Evolutionary conservation across 768 basidiomycete genomes (phyloP).

Genomic region (Phylloporus sp.): DNA sequence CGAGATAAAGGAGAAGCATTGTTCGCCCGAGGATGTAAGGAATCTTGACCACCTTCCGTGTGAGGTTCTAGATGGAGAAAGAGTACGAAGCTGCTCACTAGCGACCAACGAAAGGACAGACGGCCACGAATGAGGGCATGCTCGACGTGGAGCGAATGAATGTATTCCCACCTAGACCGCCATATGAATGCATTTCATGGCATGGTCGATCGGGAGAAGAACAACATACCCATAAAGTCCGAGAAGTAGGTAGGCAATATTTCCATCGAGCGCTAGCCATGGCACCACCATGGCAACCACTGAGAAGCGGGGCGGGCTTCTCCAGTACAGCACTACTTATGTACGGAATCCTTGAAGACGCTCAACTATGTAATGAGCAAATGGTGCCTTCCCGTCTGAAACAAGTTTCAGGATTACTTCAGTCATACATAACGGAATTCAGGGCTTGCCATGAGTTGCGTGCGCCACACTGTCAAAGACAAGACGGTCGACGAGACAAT

Average conservation of each 20-base stretch:
- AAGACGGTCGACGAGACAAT: too few species aligned
- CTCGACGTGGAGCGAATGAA: constrained; percentile 17
- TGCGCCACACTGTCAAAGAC: too few species aligned
- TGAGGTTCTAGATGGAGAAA: neutral
- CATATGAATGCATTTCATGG: too few species aligned
- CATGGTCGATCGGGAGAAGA: too few species aligned
- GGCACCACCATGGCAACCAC: neutral
- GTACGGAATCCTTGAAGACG: too few species aligned
- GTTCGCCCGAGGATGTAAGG: neutral
- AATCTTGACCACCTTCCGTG: neutral
- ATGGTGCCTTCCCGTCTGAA: too few species aligned
- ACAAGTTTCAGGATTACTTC: too few species aligned
- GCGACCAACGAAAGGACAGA: neutral
- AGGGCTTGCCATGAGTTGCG: too few species aligned
- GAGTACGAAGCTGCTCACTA: neutral
- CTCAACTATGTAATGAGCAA: too few species aligned
- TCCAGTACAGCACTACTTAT: too few species aligned
- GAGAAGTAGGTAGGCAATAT: constrained; percentile 10
- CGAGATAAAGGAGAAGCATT: neutral
- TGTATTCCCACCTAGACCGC: constrained; percentile 21
- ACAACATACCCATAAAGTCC: constrained; percentile 22
- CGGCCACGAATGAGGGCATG: neutral
- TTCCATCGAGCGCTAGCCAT: neutral
- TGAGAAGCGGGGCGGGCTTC: too few species aligned
- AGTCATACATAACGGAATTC: too few species aligned